These are phyloP conservation scores for Backusella sp. DNA, from an alignment of 192 early-diverging fungal species.

Conservation along the genomic window DNA sequence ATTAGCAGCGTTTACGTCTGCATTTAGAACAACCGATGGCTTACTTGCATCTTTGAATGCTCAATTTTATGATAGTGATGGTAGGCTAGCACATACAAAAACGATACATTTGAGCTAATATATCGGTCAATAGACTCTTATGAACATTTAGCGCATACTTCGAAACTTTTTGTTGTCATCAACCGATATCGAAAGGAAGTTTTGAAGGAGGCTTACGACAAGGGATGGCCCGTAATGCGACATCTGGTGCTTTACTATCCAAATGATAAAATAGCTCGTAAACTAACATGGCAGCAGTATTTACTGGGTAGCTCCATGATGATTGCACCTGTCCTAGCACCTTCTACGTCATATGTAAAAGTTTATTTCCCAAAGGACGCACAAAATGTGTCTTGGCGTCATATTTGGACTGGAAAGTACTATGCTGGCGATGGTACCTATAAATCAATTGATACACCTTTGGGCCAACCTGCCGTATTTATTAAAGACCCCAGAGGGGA, in stretches of 20 bases:
- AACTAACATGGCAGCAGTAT: conserved; percentile 43
- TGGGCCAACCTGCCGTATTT: conserved; percentile 39
- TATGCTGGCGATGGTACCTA: conserved; percentile 32
- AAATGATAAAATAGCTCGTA: conserved; percentile 24
- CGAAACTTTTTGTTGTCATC: conserved; percentile 29
- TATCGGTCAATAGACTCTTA: conserved; percentile 21
- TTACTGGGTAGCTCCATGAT: conserved; percentile 34
- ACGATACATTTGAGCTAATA: not conserved
- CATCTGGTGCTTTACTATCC: conserved; percentile 39
- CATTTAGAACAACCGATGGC: conserved; percentile 35
- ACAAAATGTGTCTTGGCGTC: conserved; percentile 26
- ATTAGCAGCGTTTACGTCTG: conserved; percentile 33
- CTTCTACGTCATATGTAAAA: conserved; percentile 31
- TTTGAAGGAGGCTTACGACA: conserved; percentile 30
- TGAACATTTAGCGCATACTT: conserved; percentile 29
- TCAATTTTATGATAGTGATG: conserved; percentile 41
- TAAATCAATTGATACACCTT: conserved; percentile 31
- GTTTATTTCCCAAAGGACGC: conserved; percentile 38
- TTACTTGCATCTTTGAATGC: conserved; percentile 36
- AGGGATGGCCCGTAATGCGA: conserved; percentile 40
- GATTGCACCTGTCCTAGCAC: conserved; percentile 34
- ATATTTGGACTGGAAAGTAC: conserved; percentile 37
- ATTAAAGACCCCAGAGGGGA: conserved; percentile 38
- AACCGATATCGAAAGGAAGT: conserved; percentile 29
- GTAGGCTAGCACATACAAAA: conserved; percentile 4